phyloP scores from a whole-genome alignment of 2,329 filamentous ascomycete species.

The Phaeophleospora eucalypticola region DNA sequence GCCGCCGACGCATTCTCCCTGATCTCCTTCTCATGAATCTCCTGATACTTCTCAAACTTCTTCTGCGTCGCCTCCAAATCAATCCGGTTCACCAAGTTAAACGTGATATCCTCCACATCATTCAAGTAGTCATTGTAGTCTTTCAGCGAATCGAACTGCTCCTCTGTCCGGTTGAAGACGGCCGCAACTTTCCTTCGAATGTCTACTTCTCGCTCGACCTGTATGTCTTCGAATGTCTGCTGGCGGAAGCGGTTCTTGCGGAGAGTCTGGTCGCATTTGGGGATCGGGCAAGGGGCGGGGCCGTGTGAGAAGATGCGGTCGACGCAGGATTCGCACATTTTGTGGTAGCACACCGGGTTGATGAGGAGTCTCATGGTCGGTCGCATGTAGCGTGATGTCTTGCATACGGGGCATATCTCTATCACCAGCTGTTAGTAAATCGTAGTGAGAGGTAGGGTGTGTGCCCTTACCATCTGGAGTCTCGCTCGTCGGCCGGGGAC shows the following conservation, averaged over 20 bases:
- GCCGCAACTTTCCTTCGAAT: constrained; percentile 69
- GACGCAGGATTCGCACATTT: constrained; percentile 96
- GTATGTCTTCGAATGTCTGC: constrained; percentile 85
- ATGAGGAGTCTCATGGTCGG: constrained; percentile 90
- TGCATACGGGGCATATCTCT: constrained; percentile 95
- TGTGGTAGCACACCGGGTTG: constrained; percentile 98
- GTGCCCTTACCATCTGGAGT: constrained; percentile 31
- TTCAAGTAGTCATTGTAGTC: constrained; percentile 95
- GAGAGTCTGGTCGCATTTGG: constrained; percentile 80
- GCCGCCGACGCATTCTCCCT: constrained; percentile 47
- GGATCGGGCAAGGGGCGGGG: constrained; percentile 86
- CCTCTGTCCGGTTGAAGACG: constrained; percentile 83
- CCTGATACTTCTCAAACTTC: constrained; percentile 65
- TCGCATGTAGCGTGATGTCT: constrained; percentile 93
- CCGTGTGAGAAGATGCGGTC: constrained; percentile 90
- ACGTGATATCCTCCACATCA: constrained; percentile 82
- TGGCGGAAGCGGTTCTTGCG: constrained; percentile 78
- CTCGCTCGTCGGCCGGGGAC: constrained; percentile 14
- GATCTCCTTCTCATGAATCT: constrained; percentile 62
- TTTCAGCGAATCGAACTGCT: constrained; percentile 80
- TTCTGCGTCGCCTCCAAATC: constrained; percentile 62
- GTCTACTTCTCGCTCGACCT: constrained; percentile 89
- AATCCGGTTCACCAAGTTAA: constrained; percentile 73
- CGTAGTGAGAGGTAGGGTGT: constrained; percentile 1
- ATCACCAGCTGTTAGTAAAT: constrained; percentile 15